Evolutionary conservation across 306 rosid species (phyloP).

Genomic region (Abrus pulchellus): DNA sequence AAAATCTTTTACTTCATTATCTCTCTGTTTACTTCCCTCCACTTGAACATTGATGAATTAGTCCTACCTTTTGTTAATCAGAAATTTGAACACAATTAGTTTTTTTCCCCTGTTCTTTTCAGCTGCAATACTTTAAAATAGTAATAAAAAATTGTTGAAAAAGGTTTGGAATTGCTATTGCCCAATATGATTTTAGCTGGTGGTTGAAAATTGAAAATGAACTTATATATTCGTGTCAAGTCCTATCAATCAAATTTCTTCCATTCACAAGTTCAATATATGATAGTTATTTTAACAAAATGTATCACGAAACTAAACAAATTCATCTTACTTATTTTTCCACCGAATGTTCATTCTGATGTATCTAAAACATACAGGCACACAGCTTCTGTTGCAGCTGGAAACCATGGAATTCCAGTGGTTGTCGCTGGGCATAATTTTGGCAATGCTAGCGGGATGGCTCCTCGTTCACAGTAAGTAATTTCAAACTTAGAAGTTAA

Average conservation of each 20-base stretch:
- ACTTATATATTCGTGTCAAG: background rate
- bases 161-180: background rate
- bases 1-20: background rate
- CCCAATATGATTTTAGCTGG: background rate
- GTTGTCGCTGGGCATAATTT: slow-evolving; percentile 85
- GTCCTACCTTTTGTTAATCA: slow-evolving; percentile 3
- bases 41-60: slow-evolving; percentile 14
- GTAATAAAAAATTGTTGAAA: background rate
- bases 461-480: slow-evolving; percentile 97
- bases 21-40: background rate
- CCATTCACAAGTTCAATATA: background rate
- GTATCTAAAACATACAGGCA: slow-evolving; percentile 68
- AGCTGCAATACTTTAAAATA: background rate
- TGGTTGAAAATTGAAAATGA: slow-evolving; percentile 36
- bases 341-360: slow-evolving; percentile 44
- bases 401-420: slow-evolving; percentile 97
- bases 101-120: background rate
- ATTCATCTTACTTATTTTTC: slow-evolving; percentile 7
- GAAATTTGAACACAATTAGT: slow-evolving; percentile 23
- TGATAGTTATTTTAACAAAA: background rate
- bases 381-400: slow-evolving; percentile 95
- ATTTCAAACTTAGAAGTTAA: slow-evolving; percentile 44
- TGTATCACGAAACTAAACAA: background rate
- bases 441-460: slow-evolving; percentile 99
- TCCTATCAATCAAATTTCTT: background rate